A percentile compares a stretch with the other conserved stretches of the same genome.
Evolutionary conservation across 257 asterid genomes (phyloP).

Genomic region (Solanum peruvianum): DNA sequence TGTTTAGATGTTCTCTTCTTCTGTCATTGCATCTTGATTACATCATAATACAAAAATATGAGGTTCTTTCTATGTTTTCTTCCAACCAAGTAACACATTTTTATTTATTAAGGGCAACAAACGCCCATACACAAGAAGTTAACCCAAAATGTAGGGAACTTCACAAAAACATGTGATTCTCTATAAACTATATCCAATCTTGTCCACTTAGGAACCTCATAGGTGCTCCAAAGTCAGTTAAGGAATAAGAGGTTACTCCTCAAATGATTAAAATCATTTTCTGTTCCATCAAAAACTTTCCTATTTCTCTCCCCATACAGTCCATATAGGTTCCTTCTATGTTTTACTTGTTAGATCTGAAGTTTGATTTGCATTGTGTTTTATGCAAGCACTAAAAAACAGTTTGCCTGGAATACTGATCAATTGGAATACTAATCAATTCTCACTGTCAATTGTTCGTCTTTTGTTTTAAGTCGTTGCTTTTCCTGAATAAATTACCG

Average conservation of each 20-base stretch:
- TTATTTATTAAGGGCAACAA: not conserved
- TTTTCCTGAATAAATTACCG: not conserved
- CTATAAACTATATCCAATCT: not conserved
- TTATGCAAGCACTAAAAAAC: not conserved
- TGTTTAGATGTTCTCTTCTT: not conserved
- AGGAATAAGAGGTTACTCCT: not conserved
- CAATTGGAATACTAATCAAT: not conserved
- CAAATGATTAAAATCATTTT: not conserved
- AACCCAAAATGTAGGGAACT: not conserved
- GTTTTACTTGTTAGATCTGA: not conserved
- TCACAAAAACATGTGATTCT: not conserved
- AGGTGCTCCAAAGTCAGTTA: not conserved
- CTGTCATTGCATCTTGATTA: not conserved
- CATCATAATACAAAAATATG: not conserved
- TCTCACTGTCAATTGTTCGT: not conserved
- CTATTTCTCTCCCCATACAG: not conserved
- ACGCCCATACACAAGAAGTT: not conserved
- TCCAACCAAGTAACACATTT: not conserved
- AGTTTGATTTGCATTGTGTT: not conserved
- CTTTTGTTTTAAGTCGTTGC: not conserved
- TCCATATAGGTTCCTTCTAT: not conserved
- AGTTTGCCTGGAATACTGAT: not conserved
- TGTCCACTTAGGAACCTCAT: not conserved
- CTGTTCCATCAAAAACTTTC: not conserved
- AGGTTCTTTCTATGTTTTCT: not conserved